phyloP scores from a whole-genome alignment of 164 flowering plant species.

The Sedum album region DNA sequence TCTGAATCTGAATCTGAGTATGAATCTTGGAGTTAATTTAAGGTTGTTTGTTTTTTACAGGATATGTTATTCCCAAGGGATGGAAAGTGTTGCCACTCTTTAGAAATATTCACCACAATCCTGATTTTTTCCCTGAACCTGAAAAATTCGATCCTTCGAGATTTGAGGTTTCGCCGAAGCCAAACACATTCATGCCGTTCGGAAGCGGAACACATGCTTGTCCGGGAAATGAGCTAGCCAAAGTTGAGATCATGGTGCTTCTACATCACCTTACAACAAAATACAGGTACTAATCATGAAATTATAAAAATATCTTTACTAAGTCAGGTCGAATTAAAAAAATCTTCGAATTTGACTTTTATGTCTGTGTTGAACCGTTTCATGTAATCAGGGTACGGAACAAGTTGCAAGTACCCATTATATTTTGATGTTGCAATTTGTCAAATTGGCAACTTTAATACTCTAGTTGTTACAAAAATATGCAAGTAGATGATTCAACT shows the following conservation, averaged over 20 bases:
- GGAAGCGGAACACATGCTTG: slow-evolving; percentile 92
- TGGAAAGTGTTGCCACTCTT: slow-evolving; percentile 97
- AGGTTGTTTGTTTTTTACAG: slow-evolving; percentile 26
- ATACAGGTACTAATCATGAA: slow-evolving; percentile 63
- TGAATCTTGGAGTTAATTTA: neutral
- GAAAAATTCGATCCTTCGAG: slow-evolving; percentile 93
- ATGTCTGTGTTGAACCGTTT: neutral
- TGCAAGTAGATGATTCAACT: neutral
- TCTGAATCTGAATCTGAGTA: neutral
- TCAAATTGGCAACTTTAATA: neutral
- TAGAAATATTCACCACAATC: slow-evolving; percentile 90
- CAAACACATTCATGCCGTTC: slow-evolving; percentile 91
- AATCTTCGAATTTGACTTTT: neutral
- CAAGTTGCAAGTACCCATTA: neutral
- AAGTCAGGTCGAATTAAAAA: no score
- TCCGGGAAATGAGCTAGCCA: slow-evolving; percentile 96
- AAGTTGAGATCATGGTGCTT: slow-evolving; percentile 75
- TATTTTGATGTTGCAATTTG: neutral
- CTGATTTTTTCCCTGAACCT: slow-evolving; percentile 74
- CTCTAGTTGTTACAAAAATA: neutral
- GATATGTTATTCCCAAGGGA: slow-evolving; percentile 90
- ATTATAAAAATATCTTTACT: no score
- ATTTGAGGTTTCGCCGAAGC: slow-evolving; percentile 90
- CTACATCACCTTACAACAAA: slow-evolving; percentile 91
- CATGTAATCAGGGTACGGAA: neutral